phyloP scores from a whole-genome alignment of 2,329 filamentous ascomycete genomes.

The Pezizomycotina sp. region DNA sequence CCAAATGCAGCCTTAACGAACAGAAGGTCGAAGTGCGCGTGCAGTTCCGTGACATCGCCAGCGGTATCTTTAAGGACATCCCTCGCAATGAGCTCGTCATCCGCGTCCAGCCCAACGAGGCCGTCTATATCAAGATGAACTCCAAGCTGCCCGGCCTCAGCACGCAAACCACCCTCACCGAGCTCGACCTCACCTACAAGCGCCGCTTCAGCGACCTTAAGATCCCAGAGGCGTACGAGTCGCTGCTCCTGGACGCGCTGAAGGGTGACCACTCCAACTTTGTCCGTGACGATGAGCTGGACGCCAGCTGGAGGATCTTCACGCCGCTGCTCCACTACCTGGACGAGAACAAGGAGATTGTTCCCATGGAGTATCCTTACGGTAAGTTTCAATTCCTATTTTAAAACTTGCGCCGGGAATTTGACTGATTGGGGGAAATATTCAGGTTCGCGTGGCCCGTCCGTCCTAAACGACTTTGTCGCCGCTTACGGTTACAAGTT shows the following conservation, averaged over 20 bases:
- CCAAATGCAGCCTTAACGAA: constrained; percentile 68
- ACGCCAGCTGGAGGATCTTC: constrained; percentile 97
- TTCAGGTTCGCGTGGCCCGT: constrained; percentile 82
- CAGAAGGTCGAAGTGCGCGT: constrained; percentile 99
- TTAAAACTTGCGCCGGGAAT: not conserved
- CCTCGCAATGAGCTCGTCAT: constrained; percentile 98
- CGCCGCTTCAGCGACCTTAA: constrained; percentile 97
- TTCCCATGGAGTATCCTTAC: constrained; percentile 98
- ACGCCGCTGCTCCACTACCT: constrained; percentile 94
- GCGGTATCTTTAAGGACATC: constrained; percentile 99
- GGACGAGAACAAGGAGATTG: constrained; percentile 97
- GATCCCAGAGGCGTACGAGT: constrained; percentile 98
- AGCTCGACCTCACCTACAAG: constrained; percentile 94
- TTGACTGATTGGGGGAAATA: constrained; percentile 21
- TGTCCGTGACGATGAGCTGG: constrained; percentile 87
- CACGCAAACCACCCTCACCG: constrained; percentile 98
- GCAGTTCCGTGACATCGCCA: constrained; percentile 98
- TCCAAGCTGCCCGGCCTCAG: constrained; percentile 94
- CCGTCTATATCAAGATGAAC: constrained; percentile 99
- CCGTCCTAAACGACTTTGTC: constrained; percentile 94
- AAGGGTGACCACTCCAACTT: constrained; percentile 99
- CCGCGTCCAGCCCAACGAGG: constrained; percentile 98
- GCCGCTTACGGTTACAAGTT: constrained; percentile 98
- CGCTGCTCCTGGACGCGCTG: constrained; percentile 85
- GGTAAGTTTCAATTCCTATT: constrained; percentile 42